These are phyloP conservation scores for Astrothelium macrocarpum DNA, from an alignment of 495 filamentous ascomycete genomes.

Conservation along the genomic window DNA sequence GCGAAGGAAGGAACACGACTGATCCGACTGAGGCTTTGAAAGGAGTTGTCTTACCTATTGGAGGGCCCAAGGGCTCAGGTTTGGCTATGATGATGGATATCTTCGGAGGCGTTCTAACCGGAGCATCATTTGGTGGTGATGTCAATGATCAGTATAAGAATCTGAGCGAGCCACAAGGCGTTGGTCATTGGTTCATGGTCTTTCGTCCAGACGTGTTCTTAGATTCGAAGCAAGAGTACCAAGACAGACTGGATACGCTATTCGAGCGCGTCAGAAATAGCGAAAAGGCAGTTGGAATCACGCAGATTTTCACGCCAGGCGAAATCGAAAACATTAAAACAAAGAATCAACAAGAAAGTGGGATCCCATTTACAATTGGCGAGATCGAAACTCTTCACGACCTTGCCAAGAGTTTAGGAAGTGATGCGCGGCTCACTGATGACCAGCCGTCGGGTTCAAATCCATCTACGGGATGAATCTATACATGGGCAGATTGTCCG, in stretches of 20 bases:
- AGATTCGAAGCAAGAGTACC: slow-evolving; percentile 17
- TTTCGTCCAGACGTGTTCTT: slow-evolving; percentile 30
- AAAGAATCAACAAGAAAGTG: not conserved
- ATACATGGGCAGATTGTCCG: not conserved
- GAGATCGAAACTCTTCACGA: slow-evolving; percentile 5
- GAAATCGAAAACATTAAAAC: slow-evolving; percentile 4
- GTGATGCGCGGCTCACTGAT: not conserved
- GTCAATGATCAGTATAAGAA: slow-evolving; percentile 26
- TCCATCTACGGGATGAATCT: not conserved
- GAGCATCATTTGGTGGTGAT: slow-evolving; percentile 27
- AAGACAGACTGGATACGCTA: slow-evolving; percentile 7
- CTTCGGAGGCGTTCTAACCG: slow-evolving; percentile 25
- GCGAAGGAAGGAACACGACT: slow-evolving; percentile 22
- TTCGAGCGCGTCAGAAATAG: not conserved
- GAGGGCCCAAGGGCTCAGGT: slow-evolving; percentile 32
- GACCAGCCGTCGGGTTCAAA: not conserved
- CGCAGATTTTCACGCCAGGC: not conserved
- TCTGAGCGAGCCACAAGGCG: slow-evolving; percentile 17
- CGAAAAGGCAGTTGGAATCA: slow-evolving; percentile 8
- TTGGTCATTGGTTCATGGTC: slow-evolving; percentile 29
- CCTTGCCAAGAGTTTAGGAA: slow-evolving; percentile 2
- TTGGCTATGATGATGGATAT: slow-evolving; percentile 33
- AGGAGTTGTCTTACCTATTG: slow-evolving; percentile 27
- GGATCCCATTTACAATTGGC: not conserved
- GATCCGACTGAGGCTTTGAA: slow-evolving; percentile 24